phyloP scores from a whole-genome alignment of 169 alveolate genomes.

The Plasmodium gallinaceum region DNA sequence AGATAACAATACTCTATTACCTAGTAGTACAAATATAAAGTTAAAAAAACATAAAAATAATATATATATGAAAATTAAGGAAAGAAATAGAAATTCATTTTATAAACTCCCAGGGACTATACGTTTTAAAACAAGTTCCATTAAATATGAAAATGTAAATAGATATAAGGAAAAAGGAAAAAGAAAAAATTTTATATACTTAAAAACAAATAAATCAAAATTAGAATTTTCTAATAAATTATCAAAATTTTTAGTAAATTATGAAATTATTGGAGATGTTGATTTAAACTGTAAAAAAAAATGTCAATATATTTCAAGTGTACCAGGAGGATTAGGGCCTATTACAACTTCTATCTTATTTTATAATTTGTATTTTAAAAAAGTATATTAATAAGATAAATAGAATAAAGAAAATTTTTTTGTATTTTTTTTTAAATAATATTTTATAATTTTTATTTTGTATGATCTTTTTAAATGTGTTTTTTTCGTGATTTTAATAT shows the following conservation, averaged over 20 bases:
- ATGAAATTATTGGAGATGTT: conserved; percentile 60
- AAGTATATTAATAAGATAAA: background rate
- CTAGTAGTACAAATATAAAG: background rate
- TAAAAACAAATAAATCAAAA: conserved; percentile 22
- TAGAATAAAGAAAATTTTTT: too few species aligned
- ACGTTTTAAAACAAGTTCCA: background rate
- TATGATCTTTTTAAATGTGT: too few species aligned
- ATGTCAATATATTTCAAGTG: conserved; percentile 29
- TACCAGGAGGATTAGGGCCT: conserved; percentile 68
- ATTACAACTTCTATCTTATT: conserved; percentile 58
- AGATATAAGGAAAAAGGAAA: background rate
- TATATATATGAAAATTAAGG: too few species aligned
- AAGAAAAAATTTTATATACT: background rate
- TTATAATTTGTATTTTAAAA: conserved; percentile 43
- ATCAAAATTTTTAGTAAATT: conserved; percentile 12
- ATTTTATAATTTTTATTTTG: too few species aligned
- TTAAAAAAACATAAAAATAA: background rate
- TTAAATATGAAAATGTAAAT: background rate
- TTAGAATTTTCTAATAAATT: conserved; percentile 19
- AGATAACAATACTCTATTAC: background rate
- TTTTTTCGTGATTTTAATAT: too few species aligned
- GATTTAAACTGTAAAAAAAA: conserved; percentile 27
- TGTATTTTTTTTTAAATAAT: too few species aligned
- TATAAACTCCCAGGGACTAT: background rate
- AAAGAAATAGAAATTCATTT: too few species aligned